Evolutionary conservation across 2,329 filamentous ascomycete species (phyloP), one percentile per base, ranked within the genome.

Genomic region (Colletotrichum melonis): DNA sequence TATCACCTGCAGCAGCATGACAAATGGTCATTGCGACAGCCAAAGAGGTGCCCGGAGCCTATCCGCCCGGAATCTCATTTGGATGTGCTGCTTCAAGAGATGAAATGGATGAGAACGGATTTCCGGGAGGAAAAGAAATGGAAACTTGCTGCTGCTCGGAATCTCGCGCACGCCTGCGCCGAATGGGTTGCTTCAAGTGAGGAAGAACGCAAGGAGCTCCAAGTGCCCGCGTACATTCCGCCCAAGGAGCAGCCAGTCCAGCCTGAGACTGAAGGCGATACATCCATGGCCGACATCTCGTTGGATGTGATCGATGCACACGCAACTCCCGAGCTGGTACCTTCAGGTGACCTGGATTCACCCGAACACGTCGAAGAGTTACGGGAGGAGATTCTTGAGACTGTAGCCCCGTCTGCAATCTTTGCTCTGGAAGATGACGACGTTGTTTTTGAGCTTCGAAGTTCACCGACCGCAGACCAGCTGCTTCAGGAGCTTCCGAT

Each of bases 81-180:
- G 90, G 97, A 99, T 83, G 89, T 96, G 65, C 82, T 98, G 68
- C 85, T 99, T 38, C 90, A 95, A 77, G 95, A 99, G 84, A 94
- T 96, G 90, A 97, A 95, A 81, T 98, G 96, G 96, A 97, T 99
- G 94, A 91, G 95, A 63, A 98, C 95, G 1, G 97, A 99, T 82
- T 98, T 98, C 79, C 90, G 93, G 64, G 94, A 98, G 82, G 97
- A 98, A 81, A 88, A 95, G 54, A 98, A 97, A 81, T 98, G 95
- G 95, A 98, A 98, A 84, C 92, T 91, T 79, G 90, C 93, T 2
- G 89, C 93, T 46, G 95, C 95, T 5, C 92, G 92, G 72, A 95
- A 92, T 70, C 87, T 98, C 73, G 97, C 95, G 1, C 87, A 92
- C 78, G 94, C 93, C 78, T 98, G 96, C 81, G 94, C 93, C 0